Evolutionary conservation across 2,329 filamentous ascomycete species (phyloP).

Genomic region (Aspergillus viridinutans): DNA sequence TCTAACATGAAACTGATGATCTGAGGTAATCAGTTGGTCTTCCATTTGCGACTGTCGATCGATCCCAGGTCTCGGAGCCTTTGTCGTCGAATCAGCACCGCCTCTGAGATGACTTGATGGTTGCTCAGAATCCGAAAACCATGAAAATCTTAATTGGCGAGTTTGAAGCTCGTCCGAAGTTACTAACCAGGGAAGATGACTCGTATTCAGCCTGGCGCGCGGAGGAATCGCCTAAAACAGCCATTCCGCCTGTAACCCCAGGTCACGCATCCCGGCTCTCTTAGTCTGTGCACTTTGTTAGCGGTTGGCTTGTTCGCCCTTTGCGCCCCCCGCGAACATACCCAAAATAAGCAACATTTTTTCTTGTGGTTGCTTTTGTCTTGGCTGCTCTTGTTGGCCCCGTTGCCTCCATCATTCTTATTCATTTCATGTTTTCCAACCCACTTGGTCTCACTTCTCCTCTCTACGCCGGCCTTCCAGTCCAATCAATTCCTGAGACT

Average conservation of each 20-base stretch:
- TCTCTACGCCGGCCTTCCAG: not conserved
- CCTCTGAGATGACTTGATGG: not conserved
- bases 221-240: not conserved
- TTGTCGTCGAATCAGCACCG: not conserved
- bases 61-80: not conserved
- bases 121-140: not conserved
- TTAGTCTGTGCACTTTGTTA: too few species aligned
- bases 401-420: not conserved
- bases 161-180: not conserved
- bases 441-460: conserved; percentile 5
- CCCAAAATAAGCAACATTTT: not conserved
- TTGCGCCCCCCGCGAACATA: not conserved
- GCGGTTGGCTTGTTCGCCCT: not conserved
- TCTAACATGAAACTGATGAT: not conserved
- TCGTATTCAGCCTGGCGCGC: not conserved
- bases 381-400: not conserved
- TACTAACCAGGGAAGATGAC: not conserved
- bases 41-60: conserved; percentile 5
- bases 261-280: not conserved
- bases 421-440: not conserved
- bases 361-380: not conserved
- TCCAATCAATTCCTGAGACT: conserved; percentile 6
- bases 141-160: not conserved
- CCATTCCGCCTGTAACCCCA: not conserved
- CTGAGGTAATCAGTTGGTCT: not conserved